Percentiles rank a stretch among this genome's conserved stretches.
phyloP scores from a whole-genome alignment of 257 asterid species.

The Lavandula angustifolia region DNA sequence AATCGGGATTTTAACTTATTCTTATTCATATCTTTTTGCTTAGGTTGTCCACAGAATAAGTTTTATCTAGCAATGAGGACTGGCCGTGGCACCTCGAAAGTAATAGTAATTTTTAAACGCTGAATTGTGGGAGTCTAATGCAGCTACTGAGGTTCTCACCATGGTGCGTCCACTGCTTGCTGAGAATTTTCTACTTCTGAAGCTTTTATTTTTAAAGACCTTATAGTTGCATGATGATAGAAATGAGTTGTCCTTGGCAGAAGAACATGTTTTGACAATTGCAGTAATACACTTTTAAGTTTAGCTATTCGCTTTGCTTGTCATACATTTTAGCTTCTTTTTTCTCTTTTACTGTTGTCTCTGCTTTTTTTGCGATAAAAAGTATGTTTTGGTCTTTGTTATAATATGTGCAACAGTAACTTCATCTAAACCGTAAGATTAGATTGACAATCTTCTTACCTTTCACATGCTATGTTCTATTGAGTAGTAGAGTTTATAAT shows the following conservation, averaged over 20 bases:
- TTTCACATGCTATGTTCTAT: background rate
- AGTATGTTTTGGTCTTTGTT: background rate
- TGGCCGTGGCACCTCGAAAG: slow-evolving; percentile 5
- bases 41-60: slow-evolving; percentile 25
- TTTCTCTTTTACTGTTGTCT: background rate
- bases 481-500: background rate
- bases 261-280: slow-evolving; percentile 3
- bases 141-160: slow-evolving; percentile 1
- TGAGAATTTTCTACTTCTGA: slow-evolving; percentile 21
- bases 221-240: slow-evolving; percentile 14
- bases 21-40: slow-evolving; percentile 15
- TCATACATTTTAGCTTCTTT: background rate
- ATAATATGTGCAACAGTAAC: background rate
- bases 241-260: background rate
- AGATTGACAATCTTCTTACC: too few relatives aligned
- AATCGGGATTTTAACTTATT: background rate
- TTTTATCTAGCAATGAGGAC: slow-evolving; percentile 1
- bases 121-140: slow-evolving; percentile 8
- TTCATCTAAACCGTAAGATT: background rate
- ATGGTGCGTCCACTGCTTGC: background rate
- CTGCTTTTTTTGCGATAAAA: slow-evolving; percentile 3
- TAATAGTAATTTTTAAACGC: slow-evolving; percentile 12
- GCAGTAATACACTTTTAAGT: background rate
- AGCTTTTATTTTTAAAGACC: slow-evolving; percentile 16
- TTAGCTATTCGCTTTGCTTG: slow-evolving; percentile 7